Conservation (phyloP, 1,284 basidiomycete genomes). For the Sanghuangporus weigelae region DNA sequence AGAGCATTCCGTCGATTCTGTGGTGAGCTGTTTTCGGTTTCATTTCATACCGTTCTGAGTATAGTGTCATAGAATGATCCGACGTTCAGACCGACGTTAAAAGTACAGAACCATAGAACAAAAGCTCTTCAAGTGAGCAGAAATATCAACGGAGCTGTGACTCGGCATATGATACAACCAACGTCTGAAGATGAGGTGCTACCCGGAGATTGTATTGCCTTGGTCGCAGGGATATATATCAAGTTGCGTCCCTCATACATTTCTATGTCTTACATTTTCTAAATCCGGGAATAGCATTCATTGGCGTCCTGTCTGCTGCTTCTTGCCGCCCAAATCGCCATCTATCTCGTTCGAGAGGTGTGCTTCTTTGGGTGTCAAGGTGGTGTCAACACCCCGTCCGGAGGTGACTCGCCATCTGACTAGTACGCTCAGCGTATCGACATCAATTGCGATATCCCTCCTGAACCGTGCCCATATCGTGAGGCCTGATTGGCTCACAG, state of each 20-base stretch:
- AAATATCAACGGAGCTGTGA: slow-evolving; percentile 30
- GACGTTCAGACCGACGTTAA: slow-evolving; percentile 32
- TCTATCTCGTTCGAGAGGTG: slow-evolving; percentile 39
- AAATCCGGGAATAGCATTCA: slow-evolving; percentile 34
- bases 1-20: slow-evolving; percentile 41
- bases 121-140: slow-evolving; percentile 31
- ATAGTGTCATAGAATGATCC: slow-evolving; percentile 18
- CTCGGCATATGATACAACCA: slow-evolving; percentile 26
- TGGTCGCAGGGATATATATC: slow-evolving; percentile 40
- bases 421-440: slow-evolving; percentile 41
- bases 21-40: slow-evolving; percentile 36
- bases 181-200: slow-evolving; percentile 32
- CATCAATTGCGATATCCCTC: slow-evolving; percentile 48
- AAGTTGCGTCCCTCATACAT: slow-evolving; percentile 32
- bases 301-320: slow-evolving; percentile 52
- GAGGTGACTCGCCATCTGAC: slow-evolving; percentile 59
- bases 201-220: slow-evolving; percentile 45
- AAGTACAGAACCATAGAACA: slow-evolving; percentile 41
- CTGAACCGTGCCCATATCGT: slow-evolving; percentile 51
- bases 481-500: slow-evolving; percentile 56
- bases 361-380: slow-evolving; percentile 52
- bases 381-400: slow-evolving; percentile 38
- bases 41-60: slow-evolving; percentile 9
- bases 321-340: slow-evolving; percentile 29
- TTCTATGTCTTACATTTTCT: slow-evolving; percentile 6